A percentile compares a stretch with the other conserved stretches of the same genome.
Evolutionary conservation across 176 grass and related monocot genomes (phyloP).

Genomic region (Carex cristatella): DNA sequence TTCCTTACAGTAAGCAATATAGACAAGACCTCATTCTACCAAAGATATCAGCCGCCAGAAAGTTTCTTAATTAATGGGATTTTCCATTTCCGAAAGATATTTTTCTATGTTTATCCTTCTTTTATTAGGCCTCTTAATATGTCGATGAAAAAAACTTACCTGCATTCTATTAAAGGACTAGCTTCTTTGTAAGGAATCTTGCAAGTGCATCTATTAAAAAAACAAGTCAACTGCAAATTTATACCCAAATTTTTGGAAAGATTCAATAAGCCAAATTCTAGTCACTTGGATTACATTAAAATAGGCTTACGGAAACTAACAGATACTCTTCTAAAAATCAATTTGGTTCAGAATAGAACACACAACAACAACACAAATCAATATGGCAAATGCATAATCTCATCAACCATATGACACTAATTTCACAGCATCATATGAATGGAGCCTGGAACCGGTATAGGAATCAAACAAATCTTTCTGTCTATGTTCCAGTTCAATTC

Average conservation of each 20-base stretch:
- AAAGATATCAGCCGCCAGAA: not conserved
- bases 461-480: not conserved
- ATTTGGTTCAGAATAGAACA: not conserved
- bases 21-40: not conserved
- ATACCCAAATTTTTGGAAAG: not conserved
- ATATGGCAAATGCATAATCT: not conserved
- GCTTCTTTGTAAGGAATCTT: not conserved
- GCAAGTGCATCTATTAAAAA: not conserved
- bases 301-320: not conserved
- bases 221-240: not conserved
- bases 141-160: not conserved
- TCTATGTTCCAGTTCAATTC: not conserved
- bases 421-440: not conserved
- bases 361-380: not conserved
- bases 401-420: not conserved
- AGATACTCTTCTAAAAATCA: not conserved
- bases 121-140: not conserved
- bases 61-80: not conserved
- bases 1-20: not conserved
- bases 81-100: not conserved
- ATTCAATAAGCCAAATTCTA: not conserved
- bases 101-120: not conserved
- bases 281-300: not conserved
- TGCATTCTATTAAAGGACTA: not conserved
- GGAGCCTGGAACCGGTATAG: not conserved